Evolutionary conservation across 176 grass and related monocot species (phyloP).

Genomic region (Zea luxurians): DNA sequence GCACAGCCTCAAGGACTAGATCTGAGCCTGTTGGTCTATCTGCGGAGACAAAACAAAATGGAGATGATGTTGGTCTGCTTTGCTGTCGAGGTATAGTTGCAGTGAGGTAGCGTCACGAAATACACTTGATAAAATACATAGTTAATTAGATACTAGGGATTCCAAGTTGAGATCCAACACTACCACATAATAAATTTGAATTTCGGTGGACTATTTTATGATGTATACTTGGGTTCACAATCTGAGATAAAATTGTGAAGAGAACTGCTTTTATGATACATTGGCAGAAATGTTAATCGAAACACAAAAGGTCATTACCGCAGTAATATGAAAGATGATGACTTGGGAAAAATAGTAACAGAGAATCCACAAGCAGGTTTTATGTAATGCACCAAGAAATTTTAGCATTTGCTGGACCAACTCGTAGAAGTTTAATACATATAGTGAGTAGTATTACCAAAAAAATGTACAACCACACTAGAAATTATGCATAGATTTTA

Average conservation of each 20-base stretch:
- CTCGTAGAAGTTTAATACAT: neutral
- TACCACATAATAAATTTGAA: neutral
- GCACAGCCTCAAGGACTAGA: constrained; percentile 73
- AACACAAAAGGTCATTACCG: neutral
- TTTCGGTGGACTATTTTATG: no score
- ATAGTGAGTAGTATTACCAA: neutral
- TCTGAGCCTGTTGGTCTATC: constrained; percentile 69
- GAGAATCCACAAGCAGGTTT: neutral
- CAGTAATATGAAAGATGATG: neutral
- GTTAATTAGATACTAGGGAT: neutral
- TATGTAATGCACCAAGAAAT: neutral
- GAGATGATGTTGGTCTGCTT: neutral
- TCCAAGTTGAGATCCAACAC: neutral
- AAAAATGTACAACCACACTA: neutral
- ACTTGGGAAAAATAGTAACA: neutral
- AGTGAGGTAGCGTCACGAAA: neutral
- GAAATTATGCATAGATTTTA: neutral
- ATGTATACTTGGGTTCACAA: neutral
- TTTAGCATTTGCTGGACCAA: neutral
- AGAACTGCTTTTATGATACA: neutral
- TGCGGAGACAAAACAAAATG: constrained; percentile 34
- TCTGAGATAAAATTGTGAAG: neutral
- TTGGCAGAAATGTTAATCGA: neutral
- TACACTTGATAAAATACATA: neutral
- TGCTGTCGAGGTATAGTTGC: neutral